Percentiles rank a stretch among this genome's conserved stretches.
Conservation (phyloP, 108 stramenopile genomes). For the Fragilariopsis cylindrus region DNA sequence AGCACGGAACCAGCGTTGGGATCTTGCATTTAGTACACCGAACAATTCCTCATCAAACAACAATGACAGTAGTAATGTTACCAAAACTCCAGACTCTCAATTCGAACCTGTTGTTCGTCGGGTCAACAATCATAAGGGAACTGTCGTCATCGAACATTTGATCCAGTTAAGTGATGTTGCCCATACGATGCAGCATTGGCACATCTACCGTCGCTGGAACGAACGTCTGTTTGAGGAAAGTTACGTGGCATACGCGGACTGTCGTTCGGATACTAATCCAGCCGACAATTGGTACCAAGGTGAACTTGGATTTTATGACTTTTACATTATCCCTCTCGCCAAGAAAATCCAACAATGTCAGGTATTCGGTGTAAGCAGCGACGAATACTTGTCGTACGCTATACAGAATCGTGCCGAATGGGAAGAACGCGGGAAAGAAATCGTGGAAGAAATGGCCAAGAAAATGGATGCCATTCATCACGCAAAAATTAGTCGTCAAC, state of each 20-base stretch:
- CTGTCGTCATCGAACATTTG: constrained; percentile 55
- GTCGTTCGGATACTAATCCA: constrained; percentile 51
- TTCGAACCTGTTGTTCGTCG: background rate
- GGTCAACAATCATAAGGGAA: constrained; percentile 29
- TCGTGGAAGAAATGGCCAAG: constrained; percentile 20
- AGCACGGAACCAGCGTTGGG: constrained; percentile 43
- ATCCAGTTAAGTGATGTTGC: constrained; percentile 60
- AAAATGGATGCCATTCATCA: constrained; percentile 5
- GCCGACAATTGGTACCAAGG: constrained; percentile 58
- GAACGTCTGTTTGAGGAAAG: constrained; percentile 53
- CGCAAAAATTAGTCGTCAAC: background rate
- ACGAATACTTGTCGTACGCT: constrained; percentile 42
- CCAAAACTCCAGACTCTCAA: background rate
- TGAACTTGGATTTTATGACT: constrained; percentile 60
- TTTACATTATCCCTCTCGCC: constrained; percentile 65
- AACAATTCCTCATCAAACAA: background rate
- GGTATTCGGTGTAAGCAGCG: constrained; percentile 58
- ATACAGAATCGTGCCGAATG: constrained; percentile 29
- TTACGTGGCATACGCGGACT: constrained; percentile 39
- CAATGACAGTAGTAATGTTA: background rate
- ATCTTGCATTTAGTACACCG: constrained; percentile 33
- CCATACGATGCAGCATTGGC: constrained; percentile 67
- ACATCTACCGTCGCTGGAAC: constrained; percentile 65
- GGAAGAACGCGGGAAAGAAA: constrained; percentile 23
- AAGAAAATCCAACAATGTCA: constrained; percentile 54